These are phyloP conservation scores for Protomyces inundatus DNA, from an alignment of 1,139 yeast genomes.

Conservation along the genomic window DNA sequence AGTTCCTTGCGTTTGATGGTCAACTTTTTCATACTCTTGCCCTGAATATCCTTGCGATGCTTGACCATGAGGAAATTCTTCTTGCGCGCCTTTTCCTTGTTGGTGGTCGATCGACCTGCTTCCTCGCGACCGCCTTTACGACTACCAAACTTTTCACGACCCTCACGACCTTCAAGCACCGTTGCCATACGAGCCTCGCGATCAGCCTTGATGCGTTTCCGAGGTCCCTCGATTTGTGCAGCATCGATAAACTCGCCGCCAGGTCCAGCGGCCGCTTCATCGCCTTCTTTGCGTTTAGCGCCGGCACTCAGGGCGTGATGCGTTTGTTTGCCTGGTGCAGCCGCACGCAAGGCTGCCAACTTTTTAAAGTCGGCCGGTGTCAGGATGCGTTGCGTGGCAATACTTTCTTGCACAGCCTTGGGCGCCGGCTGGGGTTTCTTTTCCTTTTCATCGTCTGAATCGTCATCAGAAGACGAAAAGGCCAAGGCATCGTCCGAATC, in stretches of 20 bases:
- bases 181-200: slow-evolving; percentile 87
- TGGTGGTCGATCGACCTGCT: slow-evolving; percentile 82
- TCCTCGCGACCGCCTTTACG: slow-evolving; percentile 65
- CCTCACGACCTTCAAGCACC: slow-evolving; percentile 88
- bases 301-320: slow-evolving; percentile 15
- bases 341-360: slow-evolving; percentile 72
- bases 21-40: slow-evolving; percentile 82
- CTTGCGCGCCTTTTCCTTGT: slow-evolving; percentile 92
- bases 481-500: slow-evolving; percentile 51
- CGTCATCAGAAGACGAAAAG: slow-evolving; percentile 40
- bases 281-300: neutral
- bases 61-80: slow-evolving; percentile 99
- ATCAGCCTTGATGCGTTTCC: slow-evolving; percentile 67
- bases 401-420: slow-evolving; percentile 44
- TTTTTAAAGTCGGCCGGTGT: slow-evolving; percentile 98
- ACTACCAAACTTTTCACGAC: slow-evolving; percentile 83
- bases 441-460: slow-evolving; percentile 45
- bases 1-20: slow-evolving; percentile 84
- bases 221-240: slow-evolving; percentile 68
- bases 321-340: slow-evolving; percentile 22
- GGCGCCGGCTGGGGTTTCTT: slow-evolving; percentile 32
- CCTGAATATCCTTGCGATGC: slow-evolving; percentile 89
- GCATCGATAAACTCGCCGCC: slow-evolving; percentile 69
- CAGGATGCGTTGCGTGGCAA: slow-evolving; percentile 69
- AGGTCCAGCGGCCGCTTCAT: slow-evolving; percentile 33